Base-by-base conservation (phyloP, 805 yeast species). In the Lipomyces yamanashiensis region DNA sequence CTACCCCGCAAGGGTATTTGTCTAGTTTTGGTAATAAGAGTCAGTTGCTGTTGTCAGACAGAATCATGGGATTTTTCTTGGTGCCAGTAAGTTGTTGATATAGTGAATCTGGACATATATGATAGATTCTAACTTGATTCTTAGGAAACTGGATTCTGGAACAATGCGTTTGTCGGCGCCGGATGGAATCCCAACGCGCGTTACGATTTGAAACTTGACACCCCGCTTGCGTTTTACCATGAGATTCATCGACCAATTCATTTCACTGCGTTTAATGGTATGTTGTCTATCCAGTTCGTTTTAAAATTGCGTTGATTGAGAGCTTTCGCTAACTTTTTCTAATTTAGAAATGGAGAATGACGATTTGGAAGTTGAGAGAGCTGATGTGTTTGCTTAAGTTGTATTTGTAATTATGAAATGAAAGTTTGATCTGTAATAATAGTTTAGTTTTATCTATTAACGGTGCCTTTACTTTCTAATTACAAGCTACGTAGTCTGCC, bases 201-300 rank as follows among this genome's bases (percentile, higher is more conserved):
- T 7, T 90, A 82, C 71, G 85, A 80, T 13, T 73, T 92, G 74
- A 90, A 89, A 72, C 72, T 89, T 51, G 97, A 90, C 71, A 78
- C 85, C 17, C 99, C 99, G 1, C 70, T 88, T 43, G 85, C 89
- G 7, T 95, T 87, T 72, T 95, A 91, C 76, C 88, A 90, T 72
- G 96, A 89, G 70, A 73, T 85, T 41, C 99, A 95, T 73, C 86
- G 99, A 54, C 95, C 97, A 1, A 81, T 86, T 37, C 99, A 95
- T 75, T 95, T 95, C 77, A 79, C 85, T 54, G 82, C 86, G 6
- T 91, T 93, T 73, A 84, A 81, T 61, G 89, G 59, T 62, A n/a
- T 36, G 51, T 43, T 19, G 21, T 6, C 56, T 56, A 13, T 21
- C 33, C 10, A 36, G 13, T 19, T 43, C n/a, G 6, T 40, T 28